Base-by-base conservation (phyloP, 768 basidiomycete genomes). In the Lentinula sp. region DNA sequence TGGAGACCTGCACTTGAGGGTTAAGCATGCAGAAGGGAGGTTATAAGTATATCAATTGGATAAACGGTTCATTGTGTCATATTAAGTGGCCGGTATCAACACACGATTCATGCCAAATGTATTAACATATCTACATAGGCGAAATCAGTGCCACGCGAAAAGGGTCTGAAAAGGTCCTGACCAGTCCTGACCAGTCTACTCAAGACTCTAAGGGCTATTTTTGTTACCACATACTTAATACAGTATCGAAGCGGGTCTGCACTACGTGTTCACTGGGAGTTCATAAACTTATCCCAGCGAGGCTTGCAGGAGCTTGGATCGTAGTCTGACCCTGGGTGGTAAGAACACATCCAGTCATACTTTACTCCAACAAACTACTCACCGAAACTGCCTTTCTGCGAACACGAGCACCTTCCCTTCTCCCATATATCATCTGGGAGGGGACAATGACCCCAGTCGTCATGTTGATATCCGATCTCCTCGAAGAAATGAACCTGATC, bases 391-490 rank as follows among this genome's bases (percentile, higher is more conserved):
- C 81, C 76, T 28, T 64, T 65, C 42, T 74, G 78, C 66, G 85
- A 78, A 66, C 89, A 91, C 68, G 80, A 82, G 68, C 90, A 91
- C 65, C 78, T 78, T 0, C 84, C 84, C 60, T 76, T 75, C 16
- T 75, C 69, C 75, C 85, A 86, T 15, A 69, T 62, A 21, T 72
- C 67, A 5, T 75, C 73, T 1, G 73, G 75, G 64, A 78, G 73
- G 0, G 84, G 84, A 70, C 91, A 89, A 63, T 89, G 88, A 61
- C 84, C 83, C 75, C 86, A 92, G 2, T 88, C 87, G 43, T 85
- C 81, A 64, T 93, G 91, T 59, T 83, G 77, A 72, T 93, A 94
- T 1, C 93, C 93, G 28, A 95, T 92, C 65, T 94, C 88, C 53
- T 77, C 73, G 70, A 94, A 94, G 71, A 88, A 93, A 67, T 93